Percentiles rank a stretch among this genome's conserved stretches.
These are phyloP conservation scores for Terfezia claveryi DNA, from an alignment of 495 filamentous ascomycete genomes.

Conservation along the genomic window DNA sequence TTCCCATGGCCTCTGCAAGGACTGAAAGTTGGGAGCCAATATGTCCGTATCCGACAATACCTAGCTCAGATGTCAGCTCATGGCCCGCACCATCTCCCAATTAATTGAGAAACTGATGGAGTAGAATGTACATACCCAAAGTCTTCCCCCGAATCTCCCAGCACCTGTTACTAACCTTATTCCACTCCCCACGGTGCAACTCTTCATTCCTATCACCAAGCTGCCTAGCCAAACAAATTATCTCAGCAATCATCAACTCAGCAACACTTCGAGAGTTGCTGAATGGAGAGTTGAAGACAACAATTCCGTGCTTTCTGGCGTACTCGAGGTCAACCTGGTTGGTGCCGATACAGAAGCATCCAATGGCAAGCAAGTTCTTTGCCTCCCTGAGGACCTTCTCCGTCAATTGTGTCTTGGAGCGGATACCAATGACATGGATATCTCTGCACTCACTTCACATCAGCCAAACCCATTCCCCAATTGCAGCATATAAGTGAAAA, in stretches of 20 bases:
- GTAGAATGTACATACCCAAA: slow-evolving; percentile 34
- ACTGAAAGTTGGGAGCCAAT: slow-evolving; percentile 95
- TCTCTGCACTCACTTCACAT: slow-evolving; percentile 31
- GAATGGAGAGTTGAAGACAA: slow-evolving; percentile 98
- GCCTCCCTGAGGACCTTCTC: slow-evolving; percentile 68
- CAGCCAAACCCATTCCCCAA: neutral
- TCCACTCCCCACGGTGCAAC: slow-evolving; percentile 89
- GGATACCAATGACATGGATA: slow-evolving; percentile 93
- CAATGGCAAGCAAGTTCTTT: slow-evolving; percentile 83
- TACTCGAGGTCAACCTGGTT: slow-evolving; percentile 92
- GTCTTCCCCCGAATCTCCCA: slow-evolving; percentile 98
- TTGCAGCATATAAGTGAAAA: neutral
- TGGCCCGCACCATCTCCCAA: neutral
- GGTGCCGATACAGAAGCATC: slow-evolving; percentile 98
- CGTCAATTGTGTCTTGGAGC: slow-evolving; percentile 89
- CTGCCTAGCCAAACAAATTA: slow-evolving; percentile 78
- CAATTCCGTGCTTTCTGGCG: slow-evolving; percentile 77
- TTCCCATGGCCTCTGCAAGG: slow-evolving; percentile 88
- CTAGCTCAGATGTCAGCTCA: slow-evolving; percentile 18
- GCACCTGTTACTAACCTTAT: slow-evolving; percentile 87
- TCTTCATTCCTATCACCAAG: slow-evolving; percentile 83
- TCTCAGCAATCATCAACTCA: slow-evolving; percentile 83
- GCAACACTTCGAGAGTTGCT: slow-evolving; percentile 94
- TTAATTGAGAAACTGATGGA: no score
- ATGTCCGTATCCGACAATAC: slow-evolving; percentile 93